Conservation (phyloP, 257 asterid genomes). For the Nicotiana undulata region DNA sequence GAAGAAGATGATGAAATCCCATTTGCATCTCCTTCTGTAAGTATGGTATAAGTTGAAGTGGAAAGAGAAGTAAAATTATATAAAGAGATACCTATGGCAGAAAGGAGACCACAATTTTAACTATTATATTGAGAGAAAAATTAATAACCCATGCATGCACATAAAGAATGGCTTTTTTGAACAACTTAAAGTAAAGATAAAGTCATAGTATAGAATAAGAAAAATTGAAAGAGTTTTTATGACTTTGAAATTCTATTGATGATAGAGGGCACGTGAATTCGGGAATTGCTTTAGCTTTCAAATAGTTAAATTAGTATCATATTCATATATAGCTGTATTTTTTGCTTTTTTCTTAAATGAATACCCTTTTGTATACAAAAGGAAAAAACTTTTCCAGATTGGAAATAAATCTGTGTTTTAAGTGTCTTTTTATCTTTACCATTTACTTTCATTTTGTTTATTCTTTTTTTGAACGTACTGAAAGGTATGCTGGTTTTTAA, state of each 20-base stretch:
- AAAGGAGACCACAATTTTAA: background rate
- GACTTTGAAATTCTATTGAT: slow-evolving; percentile 8
- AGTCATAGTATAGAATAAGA: background rate
- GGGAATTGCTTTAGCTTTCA: slow-evolving; percentile 8
- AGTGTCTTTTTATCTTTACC: too few species aligned
- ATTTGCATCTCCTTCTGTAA: background rate
- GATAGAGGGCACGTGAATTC: slow-evolving; percentile 6
- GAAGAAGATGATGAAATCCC: background rate
- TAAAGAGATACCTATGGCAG: background rate
- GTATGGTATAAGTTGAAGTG: background rate
- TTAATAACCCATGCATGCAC: slow-evolving; percentile 15
- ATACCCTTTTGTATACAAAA: background rate
- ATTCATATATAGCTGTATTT: background rate
- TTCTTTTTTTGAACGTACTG: background rate
- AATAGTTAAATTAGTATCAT: background rate
- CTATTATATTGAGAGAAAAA: background rate
- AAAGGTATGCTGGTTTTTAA: background rate
- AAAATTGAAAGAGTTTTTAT: background rate
- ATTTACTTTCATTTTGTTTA: background rate
- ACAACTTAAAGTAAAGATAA: slow-evolving; percentile 5
- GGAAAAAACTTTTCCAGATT: background rate
- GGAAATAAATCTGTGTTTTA: background rate
- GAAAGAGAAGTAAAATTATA: background rate
- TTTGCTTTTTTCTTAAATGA: background rate
- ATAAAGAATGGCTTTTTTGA: slow-evolving; percentile 6